Percentiles rank a stretch among this genome's conserved stretches.
Conservation (phyloP, 1,284 basidiomycete genomes). For the Vanrija pseudolonga region DNA sequence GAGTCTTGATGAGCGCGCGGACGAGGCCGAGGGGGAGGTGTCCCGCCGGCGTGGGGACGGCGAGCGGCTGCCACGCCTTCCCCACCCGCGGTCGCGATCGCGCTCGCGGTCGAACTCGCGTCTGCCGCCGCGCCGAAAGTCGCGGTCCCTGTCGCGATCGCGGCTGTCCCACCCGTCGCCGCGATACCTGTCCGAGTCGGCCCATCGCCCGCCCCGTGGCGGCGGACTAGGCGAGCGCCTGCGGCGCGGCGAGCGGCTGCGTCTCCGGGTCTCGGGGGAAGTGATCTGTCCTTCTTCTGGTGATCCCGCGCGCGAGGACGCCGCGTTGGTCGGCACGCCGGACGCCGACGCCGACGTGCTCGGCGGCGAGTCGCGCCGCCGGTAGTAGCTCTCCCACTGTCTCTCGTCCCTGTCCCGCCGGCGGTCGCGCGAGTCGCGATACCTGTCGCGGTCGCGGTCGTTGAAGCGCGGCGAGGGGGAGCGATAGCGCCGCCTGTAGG, state of each 20-base stretch:
- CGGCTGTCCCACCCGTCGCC: conserved; percentile 1
- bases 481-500: conserved; percentile 24
- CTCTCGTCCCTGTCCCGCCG: conserved; percentile 19
- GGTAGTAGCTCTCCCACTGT: conserved; percentile 19
- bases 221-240: background rate
- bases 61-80: conserved; percentile 2
- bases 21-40: background rate
- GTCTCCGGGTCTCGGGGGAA: conserved; percentile 16
- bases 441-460: conserved; percentile 8
- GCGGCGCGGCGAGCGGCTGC: conserved; percentile 3
- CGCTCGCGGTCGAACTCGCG: conserved; percentile 2
- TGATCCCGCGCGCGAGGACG: conserved; percentile 19
- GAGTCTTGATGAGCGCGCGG: conserved; percentile 1
- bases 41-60: background rate
- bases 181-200: conserved; percentile 5
- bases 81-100: conserved; percentile 5
- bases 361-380: conserved; percentile 12
- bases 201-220: background rate
- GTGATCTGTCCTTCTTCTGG: conserved; percentile 46
- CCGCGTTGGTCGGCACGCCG: background rate
- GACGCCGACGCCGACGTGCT: conserved; percentile 1
- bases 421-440: conserved; percentile 1
- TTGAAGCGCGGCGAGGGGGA: conserved; percentile 25
- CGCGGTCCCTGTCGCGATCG: conserved; percentile 3
- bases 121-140: too few relatives aligned